phyloP scores from a whole-genome alignment of 2,329 filamentous ascomycete genomes.

The Monilinia aucupariae region DNA sequence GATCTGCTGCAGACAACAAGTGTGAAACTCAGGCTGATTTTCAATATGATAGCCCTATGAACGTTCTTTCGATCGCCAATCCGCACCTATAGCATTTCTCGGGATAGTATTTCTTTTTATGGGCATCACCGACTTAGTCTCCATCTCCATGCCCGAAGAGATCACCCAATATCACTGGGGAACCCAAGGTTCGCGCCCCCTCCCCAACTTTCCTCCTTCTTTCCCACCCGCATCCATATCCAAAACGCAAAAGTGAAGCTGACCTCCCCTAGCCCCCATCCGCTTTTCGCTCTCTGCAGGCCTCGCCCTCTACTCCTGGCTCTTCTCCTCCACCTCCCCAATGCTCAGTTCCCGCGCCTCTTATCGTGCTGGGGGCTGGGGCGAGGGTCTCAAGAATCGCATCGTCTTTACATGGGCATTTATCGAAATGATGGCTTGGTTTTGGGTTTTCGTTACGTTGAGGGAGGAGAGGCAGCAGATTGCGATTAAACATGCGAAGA shows the following conservation, averaged over 20 bases:
- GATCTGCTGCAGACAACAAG: not conserved
- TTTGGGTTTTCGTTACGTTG: slow-evolving; percentile 73
- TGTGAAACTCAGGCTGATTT: slow-evolving; percentile 8
- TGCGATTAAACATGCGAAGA: slow-evolving; percentile 31
- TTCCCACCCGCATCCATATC: slow-evolving; percentile 30
- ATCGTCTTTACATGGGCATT: slow-evolving; percentile 82
- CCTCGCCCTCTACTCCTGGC: slow-evolving; percentile 59
- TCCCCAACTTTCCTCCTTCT: slow-evolving; percentile 55
- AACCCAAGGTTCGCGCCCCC: slow-evolving; percentile 54
- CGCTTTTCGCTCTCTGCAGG: slow-evolving; percentile 58
- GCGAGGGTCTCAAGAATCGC: slow-evolving; percentile 73
- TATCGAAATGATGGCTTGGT: slow-evolving; percentile 77
- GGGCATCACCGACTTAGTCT: slow-evolving; percentile 59
- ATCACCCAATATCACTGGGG: slow-evolving; percentile 58
- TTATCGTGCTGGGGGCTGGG: slow-evolving; percentile 42
- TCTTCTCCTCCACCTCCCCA: slow-evolving; percentile 50
- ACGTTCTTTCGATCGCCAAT: slow-evolving; percentile 61
- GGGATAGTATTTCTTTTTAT: slow-evolving; percentile 59
- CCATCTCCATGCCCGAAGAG: slow-evolving; percentile 64
- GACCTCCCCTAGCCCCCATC: slow-evolving; percentile 46
- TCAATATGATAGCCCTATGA: slow-evolving; percentile 50
- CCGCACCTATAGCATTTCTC: slow-evolving; percentile 68
- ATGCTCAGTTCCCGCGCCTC: slow-evolving; percentile 41
- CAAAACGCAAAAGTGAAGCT: not conserved
- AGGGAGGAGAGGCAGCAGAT: slow-evolving; percentile 53